Base-by-base conservation (phyloP, 2,329 filamentous ascomycete species). In the Hysterium pulicare region DNA sequence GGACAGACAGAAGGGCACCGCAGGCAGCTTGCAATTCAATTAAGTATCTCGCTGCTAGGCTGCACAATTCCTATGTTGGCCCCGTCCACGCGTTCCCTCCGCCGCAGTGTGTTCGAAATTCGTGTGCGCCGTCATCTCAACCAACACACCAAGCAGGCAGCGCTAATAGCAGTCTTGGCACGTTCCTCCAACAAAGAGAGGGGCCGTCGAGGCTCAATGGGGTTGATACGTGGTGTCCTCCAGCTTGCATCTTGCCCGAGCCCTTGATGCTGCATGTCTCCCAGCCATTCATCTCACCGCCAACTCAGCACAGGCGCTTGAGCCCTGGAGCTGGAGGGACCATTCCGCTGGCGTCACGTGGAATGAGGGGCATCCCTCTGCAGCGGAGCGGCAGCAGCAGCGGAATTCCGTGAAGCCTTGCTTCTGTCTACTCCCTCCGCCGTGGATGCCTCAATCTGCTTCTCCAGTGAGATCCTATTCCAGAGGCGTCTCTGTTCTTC, bases 271-370 rank as follows among this genome's bases (percentile, higher is more conserved):
- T 45, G 45, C 44, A 38, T 44, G 38, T 38, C 32, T 43, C 54
- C 59, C 61, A 64, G 61, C 59, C 61, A 60, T 49, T 43, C 34
- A 49, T 50, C 59, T 61, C 62, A 64, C 62, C 62, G 60, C 61
- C 62, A 64, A 57, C 54, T 62, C 51, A 37, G 11, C 21, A 5
- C 39, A 8, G 24, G 13, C 24, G 24, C 8, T n/a, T n/a, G n/a
- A 5, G 16, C 16, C 31, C 40, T 26, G 42, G 37, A 23, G 40
- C 44, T 31, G 40, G 37, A 32, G 36, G 10, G 19, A 35, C 5
- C 33, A 39, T 48, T 41, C 45, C 47, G 39, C 38, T 37, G 32
- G 15, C 31, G 47, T 59, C 55, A 64, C 61, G 61, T 64, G 61
- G 40, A 53, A 44, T 55, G 61, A 62, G 61, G 61, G 61, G 59